Evolutionary conservation across 129 eudicot genomes (phyloP), one percentile per base, ranked within the genome.

Genomic region (Artemisia tridentata): DNA sequence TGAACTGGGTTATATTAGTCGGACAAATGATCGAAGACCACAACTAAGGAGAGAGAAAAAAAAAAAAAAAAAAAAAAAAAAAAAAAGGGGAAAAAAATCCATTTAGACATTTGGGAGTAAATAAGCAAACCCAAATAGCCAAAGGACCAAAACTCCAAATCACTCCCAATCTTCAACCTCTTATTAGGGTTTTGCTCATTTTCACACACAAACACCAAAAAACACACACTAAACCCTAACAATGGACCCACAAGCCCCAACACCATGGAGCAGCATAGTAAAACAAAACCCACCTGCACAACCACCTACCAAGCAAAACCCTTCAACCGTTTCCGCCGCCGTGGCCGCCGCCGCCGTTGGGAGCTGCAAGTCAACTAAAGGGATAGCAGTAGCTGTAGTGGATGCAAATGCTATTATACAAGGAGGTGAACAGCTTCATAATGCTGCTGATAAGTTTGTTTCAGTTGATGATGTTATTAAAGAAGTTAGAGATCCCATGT

Each of bases 401-500:
- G 97, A 90, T 46, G 97, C 97, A 16, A 93, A 85, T 79, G 97
- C 97, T 74, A 83, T 93, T 11, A 93, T 93, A 54, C 90, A 87
- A 69, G 97, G 96, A 54, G 97, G 98, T 29, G 92, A 83, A 79
- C 82, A 69, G 78, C 83, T 89, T 5, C 49, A 68, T 43, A 52
- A 77, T 69, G 54, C 78, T 27, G 86, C 97, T 10, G 98, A 90
- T 56, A 88, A 86, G 56, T 93, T 93, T 13, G 92, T 90, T 16
- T 83, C 97, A 9, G 86, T 93, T 20, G 31, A 83, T 5, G 92
- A 93, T 56, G 97, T 89, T 29, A 68, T 93, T 10, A 43, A 52
- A 12, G 98, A 93, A 72, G 57, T 93, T 13, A 85, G 97, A 23
- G 98, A 93, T 71, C 97, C 96, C 12, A 71, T 75, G 18, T 87